Evolutionary conservation across 2,329 filamentous ascomycete species (phyloP).

Genomic region (Pseudogymnoascus sp.): DNA sequence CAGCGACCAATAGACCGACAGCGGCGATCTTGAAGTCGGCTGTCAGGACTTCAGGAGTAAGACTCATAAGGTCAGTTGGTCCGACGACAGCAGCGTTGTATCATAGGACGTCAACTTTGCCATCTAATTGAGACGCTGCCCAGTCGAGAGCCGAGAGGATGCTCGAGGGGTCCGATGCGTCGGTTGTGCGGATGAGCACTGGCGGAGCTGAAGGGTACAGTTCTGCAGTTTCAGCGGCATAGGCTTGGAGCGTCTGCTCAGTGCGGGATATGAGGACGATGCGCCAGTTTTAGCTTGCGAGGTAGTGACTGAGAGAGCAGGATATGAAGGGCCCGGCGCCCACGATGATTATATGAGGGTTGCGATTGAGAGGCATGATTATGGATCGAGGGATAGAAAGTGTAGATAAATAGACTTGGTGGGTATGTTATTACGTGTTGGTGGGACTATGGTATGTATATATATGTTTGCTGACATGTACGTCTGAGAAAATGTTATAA

Average conservation of each 20-base stretch:
- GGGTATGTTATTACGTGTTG: background rate
- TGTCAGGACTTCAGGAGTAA: background rate
- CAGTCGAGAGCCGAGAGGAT: background rate
- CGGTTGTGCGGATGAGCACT: background rate
- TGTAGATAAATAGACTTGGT: background rate
- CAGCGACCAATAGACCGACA: background rate
- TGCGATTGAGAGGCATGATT: background rate
- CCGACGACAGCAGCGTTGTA: background rate
- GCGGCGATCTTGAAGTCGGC: background rate
- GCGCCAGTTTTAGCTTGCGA: background rate
- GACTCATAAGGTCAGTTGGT: background rate
- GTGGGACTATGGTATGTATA: background rate
- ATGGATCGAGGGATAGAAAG: background rate
- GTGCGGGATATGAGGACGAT: constrained; percentile 90
- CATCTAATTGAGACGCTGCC: background rate
- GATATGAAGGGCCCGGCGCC: background rate
- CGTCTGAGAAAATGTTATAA: background rate
- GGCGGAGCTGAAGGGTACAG: background rate
- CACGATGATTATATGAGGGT: background rate
- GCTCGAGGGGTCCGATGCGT: background rate
- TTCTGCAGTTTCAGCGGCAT: constrained; percentile 63
- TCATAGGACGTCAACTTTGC: background rate
- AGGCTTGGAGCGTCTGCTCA: constrained; percentile 73
- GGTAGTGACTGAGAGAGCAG: background rate
- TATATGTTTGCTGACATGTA: background rate